phyloP scores from a whole-genome alignment of 371 early-diverging fungal species.

The Mitosporidium daphniae region DNA sequence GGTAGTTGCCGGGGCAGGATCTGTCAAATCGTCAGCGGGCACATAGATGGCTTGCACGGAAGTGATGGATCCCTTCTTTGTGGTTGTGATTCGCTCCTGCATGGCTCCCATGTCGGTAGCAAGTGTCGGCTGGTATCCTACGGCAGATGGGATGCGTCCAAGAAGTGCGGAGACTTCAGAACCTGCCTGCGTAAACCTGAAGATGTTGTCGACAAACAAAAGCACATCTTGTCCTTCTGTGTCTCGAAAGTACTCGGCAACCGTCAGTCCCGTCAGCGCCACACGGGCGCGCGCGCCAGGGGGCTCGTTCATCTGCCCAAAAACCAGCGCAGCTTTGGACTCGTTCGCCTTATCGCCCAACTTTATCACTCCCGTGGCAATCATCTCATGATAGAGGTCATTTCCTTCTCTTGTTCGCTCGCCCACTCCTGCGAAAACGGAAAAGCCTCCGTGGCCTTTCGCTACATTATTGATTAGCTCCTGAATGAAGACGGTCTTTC shows the following conservation, averaged over 20 bases:
- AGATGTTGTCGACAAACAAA: conserved; percentile 95
- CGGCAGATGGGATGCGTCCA: conserved; percentile 92
- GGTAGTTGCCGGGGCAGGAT: conserved; percentile 90
- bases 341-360: conserved; percentile 61
- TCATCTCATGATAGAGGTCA: conserved; percentile 91
- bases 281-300: conserved; percentile 97
- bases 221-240: conserved; percentile 91
- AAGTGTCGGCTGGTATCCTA: conserved; percentile 91
- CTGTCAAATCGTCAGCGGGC: conserved; percentile 93
- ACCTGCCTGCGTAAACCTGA: conserved; percentile 33
- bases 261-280: conserved; percentile 75
- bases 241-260: conserved; percentile 96
- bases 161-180: conserved; percentile 56
- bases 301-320: conserved; percentile 96
- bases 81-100: conserved; percentile 95
- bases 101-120: conserved; percentile 79
- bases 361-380: conserved; percentile 60
- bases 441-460: conserved; percentile 88
- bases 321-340: conserved; percentile 74
- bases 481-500: conserved; percentile 86
- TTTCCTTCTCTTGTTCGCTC: conserved; percentile 92
- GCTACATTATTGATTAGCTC: conserved; percentile 89
- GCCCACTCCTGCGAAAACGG: conserved; percentile 79
- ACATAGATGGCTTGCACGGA: conserved; percentile 86
- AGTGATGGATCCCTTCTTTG: conserved; percentile 93